Base-by-base conservation (phyloP, 371 early-diverging fungal genomes). In the Synchytrium microbalum region DNA sequence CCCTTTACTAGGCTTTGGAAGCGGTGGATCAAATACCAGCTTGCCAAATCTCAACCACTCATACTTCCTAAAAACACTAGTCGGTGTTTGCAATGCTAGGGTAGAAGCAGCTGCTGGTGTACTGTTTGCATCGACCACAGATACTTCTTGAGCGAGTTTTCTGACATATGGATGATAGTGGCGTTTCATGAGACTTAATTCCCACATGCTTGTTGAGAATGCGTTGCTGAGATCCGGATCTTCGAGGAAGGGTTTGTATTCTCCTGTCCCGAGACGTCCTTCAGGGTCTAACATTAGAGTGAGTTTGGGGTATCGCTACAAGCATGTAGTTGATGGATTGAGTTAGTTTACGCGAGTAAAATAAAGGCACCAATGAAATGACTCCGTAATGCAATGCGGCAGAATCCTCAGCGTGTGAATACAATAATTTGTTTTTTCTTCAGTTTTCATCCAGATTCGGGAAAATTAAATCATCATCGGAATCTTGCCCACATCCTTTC, bases 171-270 rank as follows among this genome's bases (percentile, higher is more conserved):
- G 91, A 65, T 91, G 88, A 72, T 87, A 91, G 71, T 91, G 91
- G 13, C 81, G 78, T 86, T 87, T 70, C 64, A 90, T 82, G 61
- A 87, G 79, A 64, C 81, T 81, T 51, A 92, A 73, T 69, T 95
- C 95, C 78, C 88, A 93, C 46, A 93, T 65, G 71, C 86, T 90
- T 16, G 93, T 86, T 2, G 91, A 90, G 75, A 91, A 89, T 2
- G 96, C 92, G 67, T 95, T 95, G 71, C 92, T 92, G 66, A 94
- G 80, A 64, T 95, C 94, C 1, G 94, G 92, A 66, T 95, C 95
- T 67, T 92, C 86, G 66, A 94, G 68, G n/a, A 84, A 73, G 19
- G 87, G 83, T 55, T 84, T 67, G 71, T 93, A 94, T 10, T 89
- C 77, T 58, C 95, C 94, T 62, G 80, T 74, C 1, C 76, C 77